phyloP scores from a whole-genome alignment of 352 stramenopile species.

The Pythium volutum region DNA sequence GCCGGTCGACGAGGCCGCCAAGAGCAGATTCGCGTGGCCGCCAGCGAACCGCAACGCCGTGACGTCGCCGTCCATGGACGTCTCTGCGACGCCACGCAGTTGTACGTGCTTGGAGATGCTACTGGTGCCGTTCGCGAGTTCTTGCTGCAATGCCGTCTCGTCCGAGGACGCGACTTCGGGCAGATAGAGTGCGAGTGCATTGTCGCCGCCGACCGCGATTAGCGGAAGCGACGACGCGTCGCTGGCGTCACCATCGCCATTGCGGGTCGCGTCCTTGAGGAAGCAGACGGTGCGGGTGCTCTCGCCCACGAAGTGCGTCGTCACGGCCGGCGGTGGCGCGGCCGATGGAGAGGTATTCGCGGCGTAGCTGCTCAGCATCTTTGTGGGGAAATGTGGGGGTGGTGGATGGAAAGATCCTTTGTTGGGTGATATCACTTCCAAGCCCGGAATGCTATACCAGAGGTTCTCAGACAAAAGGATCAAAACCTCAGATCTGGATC shows the following conservation, averaged over 20 bases:
- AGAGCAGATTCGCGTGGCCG: constrained; percentile 44
- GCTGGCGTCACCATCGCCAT: constrained; percentile 3
- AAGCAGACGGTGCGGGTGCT: constrained; percentile 62
- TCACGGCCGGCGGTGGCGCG: constrained; percentile 19
- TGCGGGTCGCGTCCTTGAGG: constrained; percentile 48
- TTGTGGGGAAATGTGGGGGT: background rate
- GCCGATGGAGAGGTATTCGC: background rate
- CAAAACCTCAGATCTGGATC: background rate
- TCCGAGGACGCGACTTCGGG: constrained; percentile 43
- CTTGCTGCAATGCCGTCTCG: constrained; percentile 39
- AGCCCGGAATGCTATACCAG: background rate
- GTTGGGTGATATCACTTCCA: constrained; percentile 3
- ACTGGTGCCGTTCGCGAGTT: constrained; percentile 16
- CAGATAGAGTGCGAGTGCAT: constrained; percentile 52
- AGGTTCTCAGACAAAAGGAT: constrained; percentile 4
- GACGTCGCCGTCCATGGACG: constrained; percentile 53
- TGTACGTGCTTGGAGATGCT: constrained; percentile 26
- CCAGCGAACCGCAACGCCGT: constrained; percentile 60
- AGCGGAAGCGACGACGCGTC: constrained; percentile 43
- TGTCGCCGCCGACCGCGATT: constrained; percentile 50
- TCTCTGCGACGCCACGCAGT: constrained; percentile 42
- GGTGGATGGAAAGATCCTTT: constrained; percentile 15
- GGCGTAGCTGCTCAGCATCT: constrained; percentile 31
- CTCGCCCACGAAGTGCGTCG: constrained; percentile 65
- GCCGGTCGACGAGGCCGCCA: constrained; percentile 57